Conservation (phyloP, 345 rosid genomes). For the Melaleuca alternifolia region DNA sequence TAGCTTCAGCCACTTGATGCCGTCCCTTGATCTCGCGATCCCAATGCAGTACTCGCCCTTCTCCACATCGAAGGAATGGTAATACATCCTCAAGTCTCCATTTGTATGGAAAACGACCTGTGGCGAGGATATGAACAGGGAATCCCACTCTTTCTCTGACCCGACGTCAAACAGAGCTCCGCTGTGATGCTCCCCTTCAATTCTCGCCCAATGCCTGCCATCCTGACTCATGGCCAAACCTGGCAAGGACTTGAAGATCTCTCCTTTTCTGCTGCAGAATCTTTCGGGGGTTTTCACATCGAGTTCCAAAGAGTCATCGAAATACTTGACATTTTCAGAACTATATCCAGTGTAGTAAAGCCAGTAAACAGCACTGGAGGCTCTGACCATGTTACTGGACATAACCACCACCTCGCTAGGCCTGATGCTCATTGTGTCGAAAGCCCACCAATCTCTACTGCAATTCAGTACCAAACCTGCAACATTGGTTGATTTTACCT, state of each 20-base stretch:
- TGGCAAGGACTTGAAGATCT: constrained; percentile 20
- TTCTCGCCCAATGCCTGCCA: constrained; percentile 41
- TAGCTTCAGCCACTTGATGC: constrained; percentile 37
- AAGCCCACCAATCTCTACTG: constrained; percentile 41
- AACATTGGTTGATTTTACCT: constrained; percentile 9
- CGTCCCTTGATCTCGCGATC: constrained; percentile 42
- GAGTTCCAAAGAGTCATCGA: neutral
- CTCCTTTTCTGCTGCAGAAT: neutral
- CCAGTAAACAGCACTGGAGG: constrained; percentile 32
- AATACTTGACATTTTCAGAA: constrained; percentile 13
- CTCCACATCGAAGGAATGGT: constrained; percentile 29
- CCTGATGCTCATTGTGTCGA: constrained; percentile 33
- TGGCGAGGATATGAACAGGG: constrained; percentile 23
- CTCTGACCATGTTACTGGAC: constrained; percentile 21
- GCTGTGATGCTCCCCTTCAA: constrained; percentile 42
- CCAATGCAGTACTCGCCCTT: constrained; percentile 24
- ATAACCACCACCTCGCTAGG: constrained; percentile 34
- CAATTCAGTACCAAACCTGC: constrained; percentile 28
- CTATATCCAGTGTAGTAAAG: constrained; percentile 31
- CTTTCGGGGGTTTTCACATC: constrained; percentile 14
- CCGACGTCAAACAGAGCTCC: constrained; percentile 43
- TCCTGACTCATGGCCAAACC: constrained; percentile 44
- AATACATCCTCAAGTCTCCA: constrained; percentile 42
- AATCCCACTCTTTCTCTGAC: constrained; percentile 32
- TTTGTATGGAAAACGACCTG: constrained; percentile 26